phyloP scores from a whole-genome alignment of 2,329 filamentous ascomycete genomes.

The Zymoseptoria pseudotritici region DNA sequence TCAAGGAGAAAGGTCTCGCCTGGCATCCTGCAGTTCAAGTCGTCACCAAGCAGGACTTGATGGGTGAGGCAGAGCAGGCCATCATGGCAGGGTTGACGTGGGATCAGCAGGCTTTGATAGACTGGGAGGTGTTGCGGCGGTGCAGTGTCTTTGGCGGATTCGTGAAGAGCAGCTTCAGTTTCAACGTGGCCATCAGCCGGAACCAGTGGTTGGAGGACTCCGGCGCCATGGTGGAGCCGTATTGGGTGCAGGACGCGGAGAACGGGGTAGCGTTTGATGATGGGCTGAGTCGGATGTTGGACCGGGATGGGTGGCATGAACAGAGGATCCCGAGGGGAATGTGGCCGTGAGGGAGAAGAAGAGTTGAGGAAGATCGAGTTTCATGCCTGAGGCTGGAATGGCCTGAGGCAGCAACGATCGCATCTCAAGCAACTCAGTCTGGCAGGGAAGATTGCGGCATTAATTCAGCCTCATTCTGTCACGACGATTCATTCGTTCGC shows the following conservation, averaged over 20 bases:
- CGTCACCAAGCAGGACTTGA: constrained; percentile 38
- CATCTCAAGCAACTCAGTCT: neutral
- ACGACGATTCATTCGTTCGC: neutral
- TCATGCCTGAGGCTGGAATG: neutral
- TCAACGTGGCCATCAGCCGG: constrained; percentile 42
- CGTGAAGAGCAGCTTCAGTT: constrained; percentile 41
- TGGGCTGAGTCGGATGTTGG: constrained; percentile 23
- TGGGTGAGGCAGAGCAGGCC: constrained; percentile 31
- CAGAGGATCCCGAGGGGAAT: constrained; percentile 21
- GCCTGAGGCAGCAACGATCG: neutral
- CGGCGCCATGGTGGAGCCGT: constrained; percentile 20
- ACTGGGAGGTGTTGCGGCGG: constrained; percentile 44
- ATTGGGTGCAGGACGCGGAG: constrained; percentile 19
- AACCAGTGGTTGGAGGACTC: constrained; percentile 25
- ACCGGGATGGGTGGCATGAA: constrained; percentile 21
- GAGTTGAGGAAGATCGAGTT: neutral
- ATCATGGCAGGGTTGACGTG: constrained; percentile 35
- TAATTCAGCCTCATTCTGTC: neutral
- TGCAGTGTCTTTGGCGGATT: constrained; percentile 40
- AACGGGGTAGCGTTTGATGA: constrained; percentile 23
- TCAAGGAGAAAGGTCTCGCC: constrained; percentile 32
- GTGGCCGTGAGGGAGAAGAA: constrained; percentile 18
- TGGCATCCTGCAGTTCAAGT: constrained; percentile 32
- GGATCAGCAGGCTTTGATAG: constrained; percentile 46
- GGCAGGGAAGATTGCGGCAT: neutral